Evolutionary conservation across 1,284 basidiomycete genomes (phyloP).

Genomic region (Sporisorium graminicola): DNA sequence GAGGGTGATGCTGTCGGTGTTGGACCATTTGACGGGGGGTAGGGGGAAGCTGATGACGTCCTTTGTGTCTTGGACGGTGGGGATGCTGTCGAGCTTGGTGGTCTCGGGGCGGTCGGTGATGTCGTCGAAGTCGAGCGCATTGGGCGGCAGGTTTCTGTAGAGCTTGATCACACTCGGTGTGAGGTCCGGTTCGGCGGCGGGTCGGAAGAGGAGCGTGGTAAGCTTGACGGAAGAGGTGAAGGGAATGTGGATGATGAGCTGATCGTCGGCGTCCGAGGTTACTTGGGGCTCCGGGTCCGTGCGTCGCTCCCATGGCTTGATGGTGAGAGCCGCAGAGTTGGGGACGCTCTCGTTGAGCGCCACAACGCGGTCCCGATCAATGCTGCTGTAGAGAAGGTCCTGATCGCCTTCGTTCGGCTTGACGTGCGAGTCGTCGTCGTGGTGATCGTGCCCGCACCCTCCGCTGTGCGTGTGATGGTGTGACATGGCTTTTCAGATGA

Average conservation of each 20-base stretch:
- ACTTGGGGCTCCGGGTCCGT: constrained; percentile 29
- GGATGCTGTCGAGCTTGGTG: constrained; percentile 51
- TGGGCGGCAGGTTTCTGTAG: constrained; percentile 53
- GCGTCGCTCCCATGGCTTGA: constrained; percentile 61
- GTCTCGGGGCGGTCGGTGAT: constrained; percentile 13
- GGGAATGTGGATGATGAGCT: constrained; percentile 61
- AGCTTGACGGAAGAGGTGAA: constrained; percentile 64
- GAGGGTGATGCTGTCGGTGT: constrained; percentile 58
- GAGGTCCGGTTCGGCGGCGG: constrained; percentile 21
- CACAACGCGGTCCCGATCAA: constrained; percentile 55
- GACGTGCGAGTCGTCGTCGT: constrained; percentile 65
- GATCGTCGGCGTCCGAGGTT: constrained; percentile 59
- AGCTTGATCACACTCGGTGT: constrained; percentile 59
- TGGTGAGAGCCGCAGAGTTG: constrained; percentile 34
- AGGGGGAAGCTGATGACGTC: constrained; percentile 63
- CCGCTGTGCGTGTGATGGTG: constrained; percentile 55
- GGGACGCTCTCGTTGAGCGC: constrained; percentile 58
- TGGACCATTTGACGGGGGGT: constrained; percentile 60
- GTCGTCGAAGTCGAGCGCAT: constrained; percentile 56
- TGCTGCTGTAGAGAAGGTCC: constrained; percentile 52
- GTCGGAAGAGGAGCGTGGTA: constrained; percentile 37
- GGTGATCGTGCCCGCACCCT: constrained; percentile 44
- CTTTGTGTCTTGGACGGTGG: constrained; percentile 39
- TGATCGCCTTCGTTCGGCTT: constrained; percentile 61
- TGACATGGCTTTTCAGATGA: constrained; percentile 54